Evolutionary conservation across 805 yeast genomes (phyloP).

Genomic region (Ogataea pignaliae): DNA sequence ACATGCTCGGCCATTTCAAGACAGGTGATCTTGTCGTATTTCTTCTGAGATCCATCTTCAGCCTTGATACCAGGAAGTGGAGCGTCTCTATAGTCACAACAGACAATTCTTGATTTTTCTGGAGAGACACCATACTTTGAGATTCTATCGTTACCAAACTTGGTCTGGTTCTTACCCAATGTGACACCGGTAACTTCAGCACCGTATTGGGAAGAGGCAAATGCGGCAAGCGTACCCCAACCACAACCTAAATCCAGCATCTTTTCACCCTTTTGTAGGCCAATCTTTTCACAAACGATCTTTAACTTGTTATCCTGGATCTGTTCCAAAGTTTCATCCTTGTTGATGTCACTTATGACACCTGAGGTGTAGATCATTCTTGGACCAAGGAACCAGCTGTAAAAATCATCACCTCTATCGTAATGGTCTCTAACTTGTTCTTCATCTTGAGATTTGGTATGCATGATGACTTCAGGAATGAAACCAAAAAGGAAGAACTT

Average conservation of each 20-base stretch:
- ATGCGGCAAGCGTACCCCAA: conserved; percentile 91
- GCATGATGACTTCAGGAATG: conserved; percentile 91
- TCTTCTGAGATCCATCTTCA: conserved; percentile 35
- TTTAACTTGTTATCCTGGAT: conserved; percentile 88
- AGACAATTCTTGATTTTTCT: conserved; percentile 71
- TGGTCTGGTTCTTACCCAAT: conserved; percentile 84
- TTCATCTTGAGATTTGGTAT: conserved; percentile 90
- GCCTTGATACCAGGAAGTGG: conserved; percentile 54
- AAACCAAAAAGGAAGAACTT: conserved; percentile 78
- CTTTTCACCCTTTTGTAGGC: conserved; percentile 63
- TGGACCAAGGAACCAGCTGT: conserved; percentile 90
- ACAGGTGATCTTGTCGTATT: conserved; percentile 83
- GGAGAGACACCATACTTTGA: conserved; percentile 60
- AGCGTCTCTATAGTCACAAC: conserved; percentile 87
- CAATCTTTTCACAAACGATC: conserved; percentile 82
- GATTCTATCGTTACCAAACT: conserved; percentile 76
- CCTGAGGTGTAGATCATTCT: conserved; percentile 94
- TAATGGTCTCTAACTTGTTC: conserved; percentile 95
- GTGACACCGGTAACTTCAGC: conserved; percentile 89
- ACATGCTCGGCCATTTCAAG: conserved; percentile 96
- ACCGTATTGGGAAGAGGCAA: conserved; percentile 75
- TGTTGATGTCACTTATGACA: conserved; percentile 63
- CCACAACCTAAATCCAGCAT: conserved; percentile 90
- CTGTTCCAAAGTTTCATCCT: conserved; percentile 70
- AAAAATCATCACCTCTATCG: conserved; percentile 94